phyloP scores from a whole-genome alignment of 2,329 filamentous ascomycete species.

The Nothopassalora personata region DNA sequence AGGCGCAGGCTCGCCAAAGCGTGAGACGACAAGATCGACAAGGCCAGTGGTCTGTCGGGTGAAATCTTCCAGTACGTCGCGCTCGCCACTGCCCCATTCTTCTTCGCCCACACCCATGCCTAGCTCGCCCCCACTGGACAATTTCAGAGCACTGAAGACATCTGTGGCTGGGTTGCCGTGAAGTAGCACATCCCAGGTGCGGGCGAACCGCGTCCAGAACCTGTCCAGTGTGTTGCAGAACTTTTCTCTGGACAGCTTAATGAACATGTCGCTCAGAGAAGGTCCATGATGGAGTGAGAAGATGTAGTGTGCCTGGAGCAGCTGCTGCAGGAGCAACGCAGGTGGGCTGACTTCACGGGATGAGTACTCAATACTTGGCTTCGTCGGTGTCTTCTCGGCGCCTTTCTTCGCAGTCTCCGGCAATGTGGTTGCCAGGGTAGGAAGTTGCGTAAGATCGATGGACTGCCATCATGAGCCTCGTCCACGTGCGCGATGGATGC shows the following conservation, averaged over 20 bases:
- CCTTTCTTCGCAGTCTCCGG: conserved; percentile 24
- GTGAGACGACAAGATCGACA: conserved; percentile 79
- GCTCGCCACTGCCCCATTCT: conserved; percentile 86
- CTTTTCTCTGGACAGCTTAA: conserved; percentile 57
- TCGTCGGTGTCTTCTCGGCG: conserved; percentile 15
- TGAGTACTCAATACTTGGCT: conserved; percentile 67
- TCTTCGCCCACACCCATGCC: conserved; percentile 94
- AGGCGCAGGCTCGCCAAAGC: conserved; percentile 62
- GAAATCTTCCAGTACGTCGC: conserved; percentile 89
- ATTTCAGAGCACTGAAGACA: conserved; percentile 76
- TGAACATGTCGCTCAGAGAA: conserved; percentile 65
- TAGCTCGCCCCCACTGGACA: conserved; percentile 84
- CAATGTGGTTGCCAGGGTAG: conserved; percentile 40
- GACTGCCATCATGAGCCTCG: conserved; percentile 47
- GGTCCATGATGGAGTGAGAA: conserved; percentile 85
- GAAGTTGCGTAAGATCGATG: conserved; percentile 73
- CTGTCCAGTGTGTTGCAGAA: conserved; percentile 69
- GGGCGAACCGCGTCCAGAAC: conserved; percentile 70
- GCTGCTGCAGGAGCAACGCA: conserved; percentile 69
- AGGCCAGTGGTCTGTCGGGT: conserved; percentile 74
- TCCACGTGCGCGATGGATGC: conserved; percentile 1
- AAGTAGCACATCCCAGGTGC: conserved; percentile 78
- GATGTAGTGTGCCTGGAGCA: conserved; percentile 72
- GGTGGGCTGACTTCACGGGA: conserved; percentile 84
- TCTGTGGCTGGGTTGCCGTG: conserved; percentile 81